phyloP scores from a whole-genome alignment of 2,329 filamentous ascomycete species.

The Colletotrichum liriopes region DNA sequence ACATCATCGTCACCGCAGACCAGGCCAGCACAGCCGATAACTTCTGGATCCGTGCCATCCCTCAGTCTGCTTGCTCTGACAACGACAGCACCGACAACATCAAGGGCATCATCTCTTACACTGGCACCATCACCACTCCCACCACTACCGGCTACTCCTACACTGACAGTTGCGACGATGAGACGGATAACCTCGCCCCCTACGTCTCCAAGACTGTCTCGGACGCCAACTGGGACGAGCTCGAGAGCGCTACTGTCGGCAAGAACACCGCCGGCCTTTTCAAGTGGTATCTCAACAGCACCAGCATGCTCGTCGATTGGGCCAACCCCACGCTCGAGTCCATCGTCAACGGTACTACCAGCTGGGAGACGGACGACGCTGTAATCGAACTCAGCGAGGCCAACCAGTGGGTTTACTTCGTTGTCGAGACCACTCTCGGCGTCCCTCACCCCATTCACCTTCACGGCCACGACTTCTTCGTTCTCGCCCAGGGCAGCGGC shows the following conservation, averaged over 20 bases:
- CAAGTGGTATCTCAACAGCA: constrained; percentile 62
- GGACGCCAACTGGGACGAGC: constrained; percentile 47
- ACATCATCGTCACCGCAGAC: constrained; percentile 62
- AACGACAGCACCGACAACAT: constrained; percentile 61
- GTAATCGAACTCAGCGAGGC: constrained; percentile 49
- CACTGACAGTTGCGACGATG: constrained; percentile 53
- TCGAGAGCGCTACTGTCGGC: constrained; percentile 49
- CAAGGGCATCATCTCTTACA: constrained; percentile 64
- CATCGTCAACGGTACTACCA: constrained; percentile 44
- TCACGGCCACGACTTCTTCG: constrained; percentile 54
- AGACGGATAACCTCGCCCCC: constrained; percentile 54
- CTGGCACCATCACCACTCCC: constrained; percentile 44
- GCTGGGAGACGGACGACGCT: constrained; percentile 47
- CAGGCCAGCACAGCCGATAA: constrained; percentile 49
- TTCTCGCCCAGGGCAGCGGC: constrained; percentile 44
- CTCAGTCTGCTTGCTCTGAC: constrained; percentile 57
- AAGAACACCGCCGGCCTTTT: constrained; percentile 54
- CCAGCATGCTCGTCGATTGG: constrained; percentile 52
- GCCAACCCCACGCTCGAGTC: constrained; percentile 49
- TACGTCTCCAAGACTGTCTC: constrained; percentile 52
- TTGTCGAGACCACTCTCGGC: constrained; percentile 46
- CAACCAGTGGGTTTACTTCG: constrained; percentile 51
- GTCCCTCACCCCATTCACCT: constrained; percentile 56
- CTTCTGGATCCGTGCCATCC: constrained; percentile 67
- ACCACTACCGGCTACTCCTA: constrained; percentile 40